phyloP scores from a whole-genome alignment of 495 filamentous ascomycete genomes.

The Hyphodiscus hymeniophilus region DNA sequence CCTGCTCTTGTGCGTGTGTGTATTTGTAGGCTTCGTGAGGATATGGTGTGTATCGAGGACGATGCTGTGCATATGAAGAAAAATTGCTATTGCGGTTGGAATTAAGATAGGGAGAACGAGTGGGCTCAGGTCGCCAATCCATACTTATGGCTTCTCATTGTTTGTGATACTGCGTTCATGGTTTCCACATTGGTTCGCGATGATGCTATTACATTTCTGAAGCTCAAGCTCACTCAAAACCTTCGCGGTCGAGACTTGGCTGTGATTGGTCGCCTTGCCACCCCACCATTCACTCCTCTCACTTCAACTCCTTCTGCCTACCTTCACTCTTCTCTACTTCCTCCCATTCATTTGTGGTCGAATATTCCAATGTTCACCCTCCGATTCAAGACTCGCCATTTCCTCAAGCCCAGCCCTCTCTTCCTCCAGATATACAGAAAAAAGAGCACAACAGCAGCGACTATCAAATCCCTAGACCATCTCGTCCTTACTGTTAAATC shows the following conservation, averaged over 20 bases:
- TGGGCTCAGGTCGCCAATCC: constrained; percentile 11
- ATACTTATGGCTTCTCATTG: constrained; percentile 8
- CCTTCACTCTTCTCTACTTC: not conserved
- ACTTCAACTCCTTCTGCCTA: not conserved
- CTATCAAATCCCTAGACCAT: constrained; percentile 37
- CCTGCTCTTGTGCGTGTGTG: not conserved
- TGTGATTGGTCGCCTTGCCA: not conserved
- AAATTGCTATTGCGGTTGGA: too few relatives aligned
- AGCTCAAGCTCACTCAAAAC: not conserved
- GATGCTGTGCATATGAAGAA: too few relatives aligned
- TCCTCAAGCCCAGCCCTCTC: not conserved
- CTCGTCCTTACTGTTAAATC: constrained; percentile 42
- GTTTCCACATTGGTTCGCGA: not conserved
- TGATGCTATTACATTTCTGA: not conserved
- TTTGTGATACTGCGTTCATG: not conserved
- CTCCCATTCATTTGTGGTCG: not conserved
- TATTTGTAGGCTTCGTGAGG: not conserved
- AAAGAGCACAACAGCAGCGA: constrained; percentile 8
- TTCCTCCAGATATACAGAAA: constrained; percentile 6
- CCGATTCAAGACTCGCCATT: too few relatives aligned
- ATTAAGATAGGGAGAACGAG: too few relatives aligned
- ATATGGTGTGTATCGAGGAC: too few relatives aligned
- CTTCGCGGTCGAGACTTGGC: not conserved
- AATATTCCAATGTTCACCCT: constrained; percentile 1
- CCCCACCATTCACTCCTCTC: not conserved